Percentiles rank a stretch among this genome's conserved stretches.
Evolutionary conservation across 148 eudicot species (phyloP).

Genomic region (Polygonum maritimum): DNA sequence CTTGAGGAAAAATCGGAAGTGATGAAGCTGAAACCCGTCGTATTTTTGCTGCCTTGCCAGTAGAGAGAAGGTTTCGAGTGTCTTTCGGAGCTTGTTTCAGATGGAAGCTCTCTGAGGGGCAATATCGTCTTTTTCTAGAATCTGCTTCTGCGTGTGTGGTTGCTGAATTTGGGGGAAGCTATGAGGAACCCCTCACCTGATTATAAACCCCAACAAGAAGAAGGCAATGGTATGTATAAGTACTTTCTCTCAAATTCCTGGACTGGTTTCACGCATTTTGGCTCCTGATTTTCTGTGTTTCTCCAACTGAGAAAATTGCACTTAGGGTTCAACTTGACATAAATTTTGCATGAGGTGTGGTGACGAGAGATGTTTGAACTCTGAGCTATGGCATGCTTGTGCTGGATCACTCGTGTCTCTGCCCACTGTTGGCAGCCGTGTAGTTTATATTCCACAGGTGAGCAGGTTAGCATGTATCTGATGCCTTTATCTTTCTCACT

Average conservation of each 20-base stretch:
- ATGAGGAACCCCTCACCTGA: slow-evolving; percentile 35
- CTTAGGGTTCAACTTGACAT: neutral
- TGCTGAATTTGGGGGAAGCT: slow-evolving; percentile 4
- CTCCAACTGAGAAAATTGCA: no score
- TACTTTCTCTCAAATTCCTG: neutral
- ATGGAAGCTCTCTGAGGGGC: slow-evolving; percentile 6
- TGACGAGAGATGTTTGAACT: slow-evolving; percentile 37
- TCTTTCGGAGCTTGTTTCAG: slow-evolving; percentile 11
- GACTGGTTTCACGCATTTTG: no score
- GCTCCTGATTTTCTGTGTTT: no score
- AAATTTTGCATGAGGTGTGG: slow-evolving; percentile 24
- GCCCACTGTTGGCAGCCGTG: slow-evolving; percentile 91
- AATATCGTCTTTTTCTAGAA: neutral
- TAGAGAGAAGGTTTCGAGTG: slow-evolving; percentile 7
- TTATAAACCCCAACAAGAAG: slow-evolving; percentile 33
- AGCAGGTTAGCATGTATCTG: slow-evolving; percentile 50
- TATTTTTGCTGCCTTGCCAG: slow-evolving; percentile 18
- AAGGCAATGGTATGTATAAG: slow-evolving; percentile 22
- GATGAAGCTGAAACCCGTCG: slow-evolving; percentile 30
- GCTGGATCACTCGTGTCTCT: slow-evolving; percentile 86
- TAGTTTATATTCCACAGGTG: slow-evolving; percentile 90
- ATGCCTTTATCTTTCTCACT: neutral
- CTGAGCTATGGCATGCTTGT: slow-evolving; percentile 96
- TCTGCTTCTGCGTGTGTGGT: neutral
- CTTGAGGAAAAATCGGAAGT: slow-evolving; percentile 20